These are phyloP conservation scores for Voacanga thouarsii DNA, from an alignment of 257 asterid species.

Conservation along the genomic window DNA sequence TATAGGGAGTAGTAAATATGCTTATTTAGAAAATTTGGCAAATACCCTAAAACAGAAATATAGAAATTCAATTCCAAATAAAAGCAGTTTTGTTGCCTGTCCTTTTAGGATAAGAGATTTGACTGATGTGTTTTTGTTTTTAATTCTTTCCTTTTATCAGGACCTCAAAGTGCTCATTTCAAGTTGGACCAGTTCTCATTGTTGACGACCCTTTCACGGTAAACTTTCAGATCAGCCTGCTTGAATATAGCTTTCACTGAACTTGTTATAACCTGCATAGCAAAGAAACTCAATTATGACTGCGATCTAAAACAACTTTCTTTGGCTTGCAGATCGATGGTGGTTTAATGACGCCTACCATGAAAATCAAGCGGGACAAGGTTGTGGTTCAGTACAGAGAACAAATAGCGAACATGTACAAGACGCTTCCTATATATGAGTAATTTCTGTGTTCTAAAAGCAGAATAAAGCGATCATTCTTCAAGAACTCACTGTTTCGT, in stretches of 20 bases:
- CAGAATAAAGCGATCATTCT: no score
- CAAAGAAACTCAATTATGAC: not conserved
- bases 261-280: no score
- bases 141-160: constrained; percentile 30
- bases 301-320: constrained; percentile 4
- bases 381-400: constrained; percentile 58
- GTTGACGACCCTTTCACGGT: constrained; percentile 86
- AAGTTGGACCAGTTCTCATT: constrained; percentile 77
- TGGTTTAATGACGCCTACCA: constrained; percentile 91
- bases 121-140: not conserved
- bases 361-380: constrained; percentile 80
- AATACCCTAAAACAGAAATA: no score
- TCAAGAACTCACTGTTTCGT: not conserved
- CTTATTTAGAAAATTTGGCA: no score
- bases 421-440: constrained; percentile 19
- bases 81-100: not conserved
- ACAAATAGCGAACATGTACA: constrained; percentile 60
- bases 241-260: not conserved
- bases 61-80: no score
- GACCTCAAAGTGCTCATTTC: constrained; percentile 78
- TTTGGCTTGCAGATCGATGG: constrained; percentile 61
- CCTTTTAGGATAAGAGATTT: not conserved
- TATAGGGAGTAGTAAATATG: no score
- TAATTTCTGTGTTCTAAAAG: not conserved
- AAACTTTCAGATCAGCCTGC: constrained; percentile 11